Evolutionary conservation across 1,284 basidiomycete species (phyloP), one percentile per base, ranked within the genome.

Genomic region (Puccinia brachypodii): DNA sequence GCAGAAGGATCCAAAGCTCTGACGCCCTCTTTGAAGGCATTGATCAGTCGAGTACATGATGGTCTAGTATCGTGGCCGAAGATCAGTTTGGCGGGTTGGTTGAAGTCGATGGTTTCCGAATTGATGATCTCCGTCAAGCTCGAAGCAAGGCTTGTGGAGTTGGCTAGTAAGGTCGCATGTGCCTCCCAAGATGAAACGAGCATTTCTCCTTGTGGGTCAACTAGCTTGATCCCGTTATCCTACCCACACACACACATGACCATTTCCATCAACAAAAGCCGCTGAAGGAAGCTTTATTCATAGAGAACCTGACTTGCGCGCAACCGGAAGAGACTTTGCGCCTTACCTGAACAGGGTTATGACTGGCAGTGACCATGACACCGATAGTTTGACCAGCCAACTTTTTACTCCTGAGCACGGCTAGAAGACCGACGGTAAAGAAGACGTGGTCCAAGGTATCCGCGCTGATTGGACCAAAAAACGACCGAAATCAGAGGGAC

Each of bases 141-240:
- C 11, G 89, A 88, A 76, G 96, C 86, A 86, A 99, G 91, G 44
- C 91, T 91, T 66, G 14, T 89, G 84, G 94, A 94, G 87, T 99
- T 99, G 82, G 96, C 93, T n/a, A 99, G 88, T 6, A 87, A 87
- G 7, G 97, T 96, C 28, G 96, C 96, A 86, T 96, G 91, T 0
- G 87, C 86, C 87, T 99, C 97, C 97, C 97, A 99, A 44, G 93
- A 90, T 0, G 93, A 89, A 85, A 96, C 93, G n/a, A 99, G 90
- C 97, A 99, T 99, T 87, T 99, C 97, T n/a, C 97, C 97, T 16
- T 91, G 91, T 22, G 97, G 94, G 88, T 99, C 97, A 64, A 99
- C 94, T 74, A 99, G 91, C 87, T 99, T 99, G 83, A 98, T 94
- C 47, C 97, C 97, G 87, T 99, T 99, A 87, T 99, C 97, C 94